Evolutionary conservation across 257 asterid species (phyloP).

Genomic region (Lycium ferocissimum): DNA sequence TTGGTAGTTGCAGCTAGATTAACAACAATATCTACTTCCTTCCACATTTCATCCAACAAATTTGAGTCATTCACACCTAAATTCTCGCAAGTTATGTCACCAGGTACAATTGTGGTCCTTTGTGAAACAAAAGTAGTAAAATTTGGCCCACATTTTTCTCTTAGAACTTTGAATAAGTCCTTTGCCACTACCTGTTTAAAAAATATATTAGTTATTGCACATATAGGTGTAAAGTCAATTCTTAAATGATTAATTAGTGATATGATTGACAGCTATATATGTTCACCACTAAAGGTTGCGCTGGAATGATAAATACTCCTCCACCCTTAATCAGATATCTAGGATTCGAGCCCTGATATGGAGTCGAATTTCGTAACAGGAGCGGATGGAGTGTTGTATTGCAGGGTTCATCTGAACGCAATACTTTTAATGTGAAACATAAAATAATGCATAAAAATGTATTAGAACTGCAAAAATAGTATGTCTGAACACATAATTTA

Average conservation of each 20-base stretch:
- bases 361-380: too few relatives aligned
- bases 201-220: neutral
- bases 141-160: conserved; percentile 58
- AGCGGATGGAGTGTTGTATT: too few relatives aligned
- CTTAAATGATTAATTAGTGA: neutral
- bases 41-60: conserved; percentile 71
- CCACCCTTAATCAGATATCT: neutral
- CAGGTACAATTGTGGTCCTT: conserved; percentile 63
- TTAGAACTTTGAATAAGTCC: conserved; percentile 75
- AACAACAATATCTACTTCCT: conserved; percentile 72
- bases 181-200: conserved; percentile 41
- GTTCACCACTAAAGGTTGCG: neutral
- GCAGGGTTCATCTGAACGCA: too few relatives aligned
- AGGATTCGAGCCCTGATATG: neutral
- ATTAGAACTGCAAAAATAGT: too few relatives aligned
- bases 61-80: conserved; percentile 64
- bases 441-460: too few relatives aligned
- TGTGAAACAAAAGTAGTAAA: conserved; percentile 49
- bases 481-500: too few relatives aligned
- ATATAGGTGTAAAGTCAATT: neutral
- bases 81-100: conserved; percentile 79
- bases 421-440: too few relatives aligned
- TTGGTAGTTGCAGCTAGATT: conserved; percentile 93
- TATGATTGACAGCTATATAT: neutral
- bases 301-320: neutral